Base-by-base conservation (phyloP, 1,139 yeast genomes). In the Pichia inconspicua region DNA sequence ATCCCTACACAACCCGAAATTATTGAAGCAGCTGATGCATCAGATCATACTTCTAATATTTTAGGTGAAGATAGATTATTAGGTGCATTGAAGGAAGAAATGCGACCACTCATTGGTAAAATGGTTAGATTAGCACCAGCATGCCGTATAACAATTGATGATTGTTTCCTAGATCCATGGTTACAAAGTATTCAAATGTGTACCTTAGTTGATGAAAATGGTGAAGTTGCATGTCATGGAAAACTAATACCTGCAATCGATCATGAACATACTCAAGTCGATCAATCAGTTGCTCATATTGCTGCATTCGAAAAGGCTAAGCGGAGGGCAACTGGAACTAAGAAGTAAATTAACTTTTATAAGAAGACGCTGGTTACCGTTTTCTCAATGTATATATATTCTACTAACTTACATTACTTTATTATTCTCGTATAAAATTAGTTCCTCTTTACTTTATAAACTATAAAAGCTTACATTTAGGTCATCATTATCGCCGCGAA, bases 281-380 rank as follows among this genome's bases (percentile, higher is more conserved):
- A 88, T 58, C 96, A 87, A 64, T 82, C 88, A 51, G 95, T 87
- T 59, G 97, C 97, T 0, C 97, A 90, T 65, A 90, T 90, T 67
- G 96, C 97, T 15, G 85, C 94, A 46, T 75, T 88, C 57, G 97
- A 90, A 62, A 85, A 82, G 71, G 80, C 76, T 58, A 84, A 83
- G 65, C 78, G 75, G 62, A 73, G 75, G 49, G 47, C 43, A 49
- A 51, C 47, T 25, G 48, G 45, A 7, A 27, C 40, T 7, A 48
- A 48, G 25, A 50, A 50, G 27, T 47, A 43, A 44, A 17, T 34
- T 3, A 7, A 35, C 22, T 35, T 6, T 12, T 27, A 8, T 7
- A 9, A n/a, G 11, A 22, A 30, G 30, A 43, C 42, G 45, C 45
- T 31, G 45, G 45, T 30, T 37, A 43, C 41, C 40, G 25, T 22